Evolutionary conservation across 1,284 basidiomycete species (phyloP), one percentile per base, ranked within the genome.

Genomic region (Ustilago lituana): DNA sequence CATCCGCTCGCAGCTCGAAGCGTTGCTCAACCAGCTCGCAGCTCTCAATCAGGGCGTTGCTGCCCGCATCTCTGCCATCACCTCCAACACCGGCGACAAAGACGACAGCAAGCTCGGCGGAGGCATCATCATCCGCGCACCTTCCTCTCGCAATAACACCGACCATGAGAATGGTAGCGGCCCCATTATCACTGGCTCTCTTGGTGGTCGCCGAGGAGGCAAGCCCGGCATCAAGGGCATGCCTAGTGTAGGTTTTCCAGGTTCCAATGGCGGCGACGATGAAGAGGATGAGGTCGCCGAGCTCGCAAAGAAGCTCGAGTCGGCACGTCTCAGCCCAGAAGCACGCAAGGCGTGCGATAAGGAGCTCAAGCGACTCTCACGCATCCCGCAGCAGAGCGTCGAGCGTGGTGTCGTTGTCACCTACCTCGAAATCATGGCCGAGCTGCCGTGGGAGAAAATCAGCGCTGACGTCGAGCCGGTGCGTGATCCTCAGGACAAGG

Each of bases 401-500:
- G 80, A 82, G 57, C 67, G 80, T 14, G 78, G 80, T 32, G 79
- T 82, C 10, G 61, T 83, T 46, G 79, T 82, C 56, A 77, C 78
- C 37, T 83, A 83, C 54, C 77, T 83, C 41, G 82, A 83, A 48
- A 76, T 76, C 45, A 82, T 83, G 80, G 56, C 74, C 17, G 82
- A 83, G 43, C 61, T 83, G 37, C 82, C 82, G 8, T 83, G 82
- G 82, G 76, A 80, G 26, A 77, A 73, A 51, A 72, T 67, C 36
- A 72, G 59, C 14, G 58, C 73, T n/a, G 78, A 80, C 22, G 22
- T 78, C 10, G 49, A 65, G 26, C 57, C 61, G 7, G 12, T 27
- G 6, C 52, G 52, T 12, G 50, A 70, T 27, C 53, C 61, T 20
- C 20, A 52, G 11, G 52, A 57, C 35, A 64, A 64, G 31, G 66